Conservation (phyloP, 768 basidiomycete species). For the Psilocybe subaeruginosa region DNA sequence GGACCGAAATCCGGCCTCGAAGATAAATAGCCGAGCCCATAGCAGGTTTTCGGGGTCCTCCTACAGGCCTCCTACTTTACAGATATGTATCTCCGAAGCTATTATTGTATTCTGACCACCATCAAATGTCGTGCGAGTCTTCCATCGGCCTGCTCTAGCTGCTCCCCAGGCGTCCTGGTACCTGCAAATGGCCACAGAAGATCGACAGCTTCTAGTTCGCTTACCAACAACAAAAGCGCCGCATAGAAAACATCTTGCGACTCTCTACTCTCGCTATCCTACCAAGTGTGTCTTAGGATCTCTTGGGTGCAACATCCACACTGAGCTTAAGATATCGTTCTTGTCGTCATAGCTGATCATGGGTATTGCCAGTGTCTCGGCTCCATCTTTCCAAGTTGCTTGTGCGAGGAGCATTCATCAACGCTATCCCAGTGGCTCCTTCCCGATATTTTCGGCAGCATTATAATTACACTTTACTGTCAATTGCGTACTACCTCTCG, state of each 20-base stretch:
- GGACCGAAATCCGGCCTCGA: no score
- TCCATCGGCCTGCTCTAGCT: not conserved
- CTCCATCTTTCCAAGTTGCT: not conserved
- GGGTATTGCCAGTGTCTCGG: not conserved
- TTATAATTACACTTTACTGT: not conserved
- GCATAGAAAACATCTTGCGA: not conserved
- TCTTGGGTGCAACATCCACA: not conserved
- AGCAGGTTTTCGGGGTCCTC: not conserved
- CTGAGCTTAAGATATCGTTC: not conserved
- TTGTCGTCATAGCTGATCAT: not conserved
- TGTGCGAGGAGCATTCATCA: not conserved
- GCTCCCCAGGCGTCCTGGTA: not conserved
- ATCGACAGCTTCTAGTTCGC: not conserved
- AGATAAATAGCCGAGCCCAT: no score
- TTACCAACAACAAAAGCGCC: not conserved
- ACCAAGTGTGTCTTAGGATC: not conserved
- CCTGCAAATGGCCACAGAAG: not conserved
- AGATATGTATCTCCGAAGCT: slow-evolving; percentile 6
- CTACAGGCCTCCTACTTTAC: not conserved
- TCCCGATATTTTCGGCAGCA: not conserved
- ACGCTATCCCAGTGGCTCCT: not conserved
- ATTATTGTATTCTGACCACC: slow-evolving; percentile 4
- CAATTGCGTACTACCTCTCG: not conserved
- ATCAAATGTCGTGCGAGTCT: not conserved
- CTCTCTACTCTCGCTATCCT: not conserved